These are phyloP conservation scores for Cyberlindnera meyerae DNA, from an alignment of 805 yeast species.

Conservation along the genomic window DNA sequence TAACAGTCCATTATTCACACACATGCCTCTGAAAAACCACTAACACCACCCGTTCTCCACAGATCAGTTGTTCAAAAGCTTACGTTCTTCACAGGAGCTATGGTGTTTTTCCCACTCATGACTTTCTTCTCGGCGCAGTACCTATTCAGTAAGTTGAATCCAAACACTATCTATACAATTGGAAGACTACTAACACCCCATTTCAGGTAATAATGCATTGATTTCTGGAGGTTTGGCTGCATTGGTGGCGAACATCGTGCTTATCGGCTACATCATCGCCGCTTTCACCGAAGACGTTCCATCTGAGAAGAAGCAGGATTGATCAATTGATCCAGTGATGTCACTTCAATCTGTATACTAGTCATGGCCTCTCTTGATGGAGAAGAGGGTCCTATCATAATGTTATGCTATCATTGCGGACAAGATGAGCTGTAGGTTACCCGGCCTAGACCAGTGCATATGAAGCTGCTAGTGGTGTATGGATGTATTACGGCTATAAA, in stretches of 20 bases:
- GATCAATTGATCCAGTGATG: slow-evolving; percentile 30
- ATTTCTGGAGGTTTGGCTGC: slow-evolving; percentile 82
- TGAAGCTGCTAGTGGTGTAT: no score
- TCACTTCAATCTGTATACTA: no score
- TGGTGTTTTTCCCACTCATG: slow-evolving; percentile 63
- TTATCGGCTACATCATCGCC: slow-evolving; percentile 65
- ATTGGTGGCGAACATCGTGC: slow-evolving; percentile 64
- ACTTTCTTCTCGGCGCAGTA: slow-evolving; percentile 56
- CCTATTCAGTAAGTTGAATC: slow-evolving; percentile 21
- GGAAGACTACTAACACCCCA: slow-evolving; percentile 14
- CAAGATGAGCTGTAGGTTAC: no score
- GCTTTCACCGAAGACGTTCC: slow-evolving; percentile 65
- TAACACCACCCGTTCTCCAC: no score
- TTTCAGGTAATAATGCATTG: slow-evolving; percentile 40
- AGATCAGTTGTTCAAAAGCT: slow-evolving; percentile 65
- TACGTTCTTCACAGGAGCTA: slow-evolving; percentile 68
- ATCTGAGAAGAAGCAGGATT: slow-evolving; percentile 22
- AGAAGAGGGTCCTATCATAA: no score
- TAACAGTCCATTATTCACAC: no score
- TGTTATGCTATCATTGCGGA: no score
- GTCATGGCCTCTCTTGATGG: no score
- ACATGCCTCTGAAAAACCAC: no score
- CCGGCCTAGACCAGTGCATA: no score
- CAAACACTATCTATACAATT: neutral
- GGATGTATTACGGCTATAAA: no score